These are phyloP conservation scores for Populus hybrid DNA, from an alignment of 441 rosid species.

Conservation along the genomic window DNA sequence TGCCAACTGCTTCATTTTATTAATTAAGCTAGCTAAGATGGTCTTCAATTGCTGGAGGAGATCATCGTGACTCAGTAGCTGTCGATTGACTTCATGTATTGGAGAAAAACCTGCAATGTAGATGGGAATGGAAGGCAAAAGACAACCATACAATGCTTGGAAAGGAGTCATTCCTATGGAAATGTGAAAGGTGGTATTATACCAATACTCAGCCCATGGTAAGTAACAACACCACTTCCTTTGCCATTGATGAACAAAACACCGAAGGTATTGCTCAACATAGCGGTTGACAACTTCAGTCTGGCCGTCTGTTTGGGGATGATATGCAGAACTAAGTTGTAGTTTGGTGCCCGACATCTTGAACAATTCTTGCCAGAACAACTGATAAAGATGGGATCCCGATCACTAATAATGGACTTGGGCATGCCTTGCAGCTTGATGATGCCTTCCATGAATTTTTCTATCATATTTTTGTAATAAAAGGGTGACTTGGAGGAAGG, in stretches of 20 bases:
- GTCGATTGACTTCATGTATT: rapidly evolving
- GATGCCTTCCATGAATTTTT: neutral
- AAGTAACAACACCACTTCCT: neutral
- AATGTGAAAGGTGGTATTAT: neutral
- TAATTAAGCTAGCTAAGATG: neutral
- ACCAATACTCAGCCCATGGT: neutral
- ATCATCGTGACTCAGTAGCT: neutral
- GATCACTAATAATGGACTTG: neutral
- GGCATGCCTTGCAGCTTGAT: neutral
- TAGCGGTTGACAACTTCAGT: neutral
- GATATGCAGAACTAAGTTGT: too few relatives aligned
- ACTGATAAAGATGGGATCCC: neutral
- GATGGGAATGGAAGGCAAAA: neutral
- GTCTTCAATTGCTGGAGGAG: neutral
- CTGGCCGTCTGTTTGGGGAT: neutral
- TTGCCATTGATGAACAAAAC: neutral
- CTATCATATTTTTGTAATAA: neutral
- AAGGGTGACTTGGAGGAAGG: neutral
- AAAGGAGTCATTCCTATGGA: neutral
- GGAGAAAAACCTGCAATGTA: rapidly evolving
- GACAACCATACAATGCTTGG: neutral
- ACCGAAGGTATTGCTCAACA: neutral
- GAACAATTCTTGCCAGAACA: too few relatives aligned
- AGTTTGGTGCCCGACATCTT: neutral
- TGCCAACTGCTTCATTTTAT: neutral